A percentile compares a stretch with the other conserved stretches of the same genome.
phyloP scores from a whole-genome alignment of 2,329 filamentous ascomycete species.

The Hymenotorrendiella dingleyae region DNA sequence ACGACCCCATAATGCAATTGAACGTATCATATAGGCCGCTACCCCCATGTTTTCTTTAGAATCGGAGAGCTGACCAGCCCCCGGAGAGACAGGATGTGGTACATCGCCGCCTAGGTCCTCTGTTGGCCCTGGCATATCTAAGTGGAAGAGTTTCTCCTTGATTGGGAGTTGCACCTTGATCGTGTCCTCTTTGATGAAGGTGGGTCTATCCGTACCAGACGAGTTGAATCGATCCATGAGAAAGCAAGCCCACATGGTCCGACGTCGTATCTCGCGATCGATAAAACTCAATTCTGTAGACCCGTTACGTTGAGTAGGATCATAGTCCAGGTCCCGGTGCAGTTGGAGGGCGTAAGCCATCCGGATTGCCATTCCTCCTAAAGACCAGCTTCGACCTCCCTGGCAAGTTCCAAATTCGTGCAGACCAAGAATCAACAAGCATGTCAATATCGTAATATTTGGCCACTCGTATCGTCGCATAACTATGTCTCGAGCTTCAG shows the following conservation, averaged over 20 bases:
- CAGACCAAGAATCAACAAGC: slow-evolving; percentile 78
- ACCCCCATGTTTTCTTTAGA: slow-evolving; percentile 87
- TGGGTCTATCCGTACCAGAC: slow-evolving; percentile 85
- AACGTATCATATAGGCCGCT: slow-evolving; percentile 80
- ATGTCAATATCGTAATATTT: slow-evolving; percentile 92
- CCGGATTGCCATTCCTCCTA: slow-evolving; percentile 88
- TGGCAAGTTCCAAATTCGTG: slow-evolving; percentile 98
- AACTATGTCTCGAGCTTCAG: slow-evolving; percentile 79
- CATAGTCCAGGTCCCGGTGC: slow-evolving; percentile 83
- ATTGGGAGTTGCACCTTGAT: slow-evolving; percentile 86
- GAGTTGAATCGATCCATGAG: slow-evolving; percentile 98
- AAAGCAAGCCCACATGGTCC: slow-evolving; percentile 98
- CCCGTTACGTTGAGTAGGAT: slow-evolving; percentile 60
- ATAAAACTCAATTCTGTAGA: slow-evolving; percentile 73
- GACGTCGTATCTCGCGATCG: slow-evolving; percentile 84
- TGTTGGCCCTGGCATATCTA: slow-evolving; percentile 84
- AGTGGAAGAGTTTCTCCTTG: slow-evolving; percentile 81
- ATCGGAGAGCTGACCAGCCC: slow-evolving; percentile 59
- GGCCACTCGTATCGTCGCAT: slow-evolving; percentile 86
- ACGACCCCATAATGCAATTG: slow-evolving; percentile 82
- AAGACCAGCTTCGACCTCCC: slow-evolving; percentile 90
- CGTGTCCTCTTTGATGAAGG: slow-evolving; percentile 84
- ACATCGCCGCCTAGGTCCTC: slow-evolving; percentile 73
- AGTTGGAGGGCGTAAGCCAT: slow-evolving; percentile 96
- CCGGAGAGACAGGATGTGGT: slow-evolving; percentile 53